These are phyloP conservation scores for Raffaelea arxii DNA, from an alignment of 2,329 filamentous ascomycete species.

Conservation along the genomic window DNA sequence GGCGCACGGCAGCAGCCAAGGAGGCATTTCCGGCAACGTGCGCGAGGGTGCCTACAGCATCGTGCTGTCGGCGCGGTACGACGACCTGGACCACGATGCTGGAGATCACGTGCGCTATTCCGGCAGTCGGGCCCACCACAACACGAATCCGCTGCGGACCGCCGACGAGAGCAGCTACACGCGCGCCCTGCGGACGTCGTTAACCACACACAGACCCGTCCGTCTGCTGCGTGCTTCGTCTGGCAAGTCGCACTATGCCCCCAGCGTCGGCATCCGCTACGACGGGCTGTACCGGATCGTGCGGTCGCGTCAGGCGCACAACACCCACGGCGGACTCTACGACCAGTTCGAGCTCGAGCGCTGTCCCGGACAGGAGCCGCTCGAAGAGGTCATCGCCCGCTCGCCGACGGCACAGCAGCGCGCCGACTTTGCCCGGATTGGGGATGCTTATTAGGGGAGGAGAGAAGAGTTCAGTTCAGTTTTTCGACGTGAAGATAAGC, in stretches of 20 bases:
- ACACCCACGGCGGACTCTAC: constrained; percentile 13
- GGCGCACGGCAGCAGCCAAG: constrained; percentile 38
- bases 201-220: constrained; percentile 11
- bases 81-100: constrained; percentile 14
- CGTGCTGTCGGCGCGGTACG: constrained; percentile 29
- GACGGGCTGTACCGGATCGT: constrained; percentile 24
- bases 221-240: constrained; percentile 20
- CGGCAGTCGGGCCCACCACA: constrained; percentile 15
- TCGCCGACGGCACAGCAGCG: constrained; percentile 11
- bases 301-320: constrained; percentile 1
- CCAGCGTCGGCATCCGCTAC: constrained; percentile 22
- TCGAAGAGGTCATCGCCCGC: constrained; percentile 8
- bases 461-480: no score
- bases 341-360: constrained; percentile 16
- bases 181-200: constrained; percentile 13
- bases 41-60: constrained; percentile 41
- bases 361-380: constrained; percentile 9
- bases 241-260: constrained; percentile 7
- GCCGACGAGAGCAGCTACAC: constrained; percentile 9
- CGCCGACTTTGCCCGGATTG: constrained; percentile 9
- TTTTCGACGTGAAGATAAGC: no score
- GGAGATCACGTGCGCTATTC: constrained; percentile 18
- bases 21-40: constrained; percentile 39
- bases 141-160: constrained; percentile 7
- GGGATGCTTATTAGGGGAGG: constrained; percentile 10